phyloP scores from a whole-genome alignment of 225 moss, liverwort and hornwort genomes.

The Polytrichum commune region DNA sequence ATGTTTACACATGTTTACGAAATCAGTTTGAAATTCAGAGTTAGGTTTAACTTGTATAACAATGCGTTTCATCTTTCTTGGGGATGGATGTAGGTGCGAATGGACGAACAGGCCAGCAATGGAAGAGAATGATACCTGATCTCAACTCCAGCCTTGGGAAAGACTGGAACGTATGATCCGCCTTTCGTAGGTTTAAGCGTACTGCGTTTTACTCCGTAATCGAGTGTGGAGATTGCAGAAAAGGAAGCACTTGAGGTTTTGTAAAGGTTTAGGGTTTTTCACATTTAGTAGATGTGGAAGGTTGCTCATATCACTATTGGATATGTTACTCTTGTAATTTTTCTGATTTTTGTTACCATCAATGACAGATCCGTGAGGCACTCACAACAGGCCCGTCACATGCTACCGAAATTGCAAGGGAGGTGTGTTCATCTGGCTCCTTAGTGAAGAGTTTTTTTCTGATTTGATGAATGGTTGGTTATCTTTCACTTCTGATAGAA shows the following conservation, averaged over 20 bases:
- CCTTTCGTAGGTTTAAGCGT: too few species aligned
- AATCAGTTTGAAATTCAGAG: too few species aligned
- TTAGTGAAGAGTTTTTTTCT: too few species aligned
- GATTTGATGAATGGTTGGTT: too few species aligned
- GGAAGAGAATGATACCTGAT: slow-evolving; percentile 66
- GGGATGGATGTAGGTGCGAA: slow-evolving; percentile 47
- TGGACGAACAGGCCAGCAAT: slow-evolving; percentile 67
- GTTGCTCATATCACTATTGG: not conserved
- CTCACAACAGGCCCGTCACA: slow-evolving; percentile 78
- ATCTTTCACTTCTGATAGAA: too few species aligned
- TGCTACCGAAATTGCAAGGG: slow-evolving; percentile 73
- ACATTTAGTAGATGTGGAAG: not conserved
- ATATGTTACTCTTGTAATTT: not conserved
- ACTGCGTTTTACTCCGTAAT: too few species aligned
- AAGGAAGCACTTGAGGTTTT: not conserved
- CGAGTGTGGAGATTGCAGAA: not conserved
- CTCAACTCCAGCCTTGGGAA: slow-evolving; percentile 56
- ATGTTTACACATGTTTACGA: too few species aligned
- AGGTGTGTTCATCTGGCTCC: slow-evolving; percentile 24
- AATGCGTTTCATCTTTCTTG: not conserved
- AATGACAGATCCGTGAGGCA: slow-evolving; percentile 57
- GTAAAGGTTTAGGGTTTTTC: not conserved
- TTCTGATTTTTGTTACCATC: not conserved
- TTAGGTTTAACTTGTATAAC: not conserved
- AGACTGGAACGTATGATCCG: slow-evolving; percentile 41